Base-by-base conservation (phyloP, 2,329 filamentous ascomycete genomes). In the Penicillium sp. region DNA sequence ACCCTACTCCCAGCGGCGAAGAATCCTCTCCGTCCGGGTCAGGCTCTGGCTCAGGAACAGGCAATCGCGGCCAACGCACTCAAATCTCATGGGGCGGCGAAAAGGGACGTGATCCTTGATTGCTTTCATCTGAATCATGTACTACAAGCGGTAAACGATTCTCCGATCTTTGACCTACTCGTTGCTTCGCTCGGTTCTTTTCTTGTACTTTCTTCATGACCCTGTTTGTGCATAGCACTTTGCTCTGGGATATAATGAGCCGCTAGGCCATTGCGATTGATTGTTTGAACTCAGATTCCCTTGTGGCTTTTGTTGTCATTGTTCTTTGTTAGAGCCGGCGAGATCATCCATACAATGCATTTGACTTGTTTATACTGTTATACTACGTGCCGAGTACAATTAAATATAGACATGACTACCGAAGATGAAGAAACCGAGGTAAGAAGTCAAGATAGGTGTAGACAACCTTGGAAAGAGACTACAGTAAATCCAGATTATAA, bases 71-170 rank as follows among this genome's bases (percentile, higher is more conserved):
- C 20, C 55, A 56, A 22, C 57, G 57, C n/a, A 57, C 60, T 7
- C 52, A 50, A 27, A 54, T 68, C 25, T 66, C 65, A 11, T 68
- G 65, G 65, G 65, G 65, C 23, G 65, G 64, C 7, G 64, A 67
- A 43, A 65, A 54, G 20, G 62, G 63, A 3, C 51, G 60, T 34
- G 59, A 48, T 9, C 15, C 28, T 17, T 49, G 16, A 37, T 6
- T 22, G 18, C 12, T 16, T 22, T 20, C 6, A 30, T 14, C 10
- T 17, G 13, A 26, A 23, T 28, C 25, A 26, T 4, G n/a, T n/a
- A n/a, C n/a, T n/a, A n/a, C n/a, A n/a, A n/a, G n/a, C n/a, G n/a
- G n/a, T n/a, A n/a, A n/a, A n/a, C n/a, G n/a, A n/a, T n/a, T n/a
- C n/a, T n/a, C n/a, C n/a, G n/a, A n/a, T n/a, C n/a, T n/a, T n/a